phyloP scores from a whole-genome alignment of 495 filamentous ascomycete genomes.

The Hyaloscypha finlandica region DNA sequence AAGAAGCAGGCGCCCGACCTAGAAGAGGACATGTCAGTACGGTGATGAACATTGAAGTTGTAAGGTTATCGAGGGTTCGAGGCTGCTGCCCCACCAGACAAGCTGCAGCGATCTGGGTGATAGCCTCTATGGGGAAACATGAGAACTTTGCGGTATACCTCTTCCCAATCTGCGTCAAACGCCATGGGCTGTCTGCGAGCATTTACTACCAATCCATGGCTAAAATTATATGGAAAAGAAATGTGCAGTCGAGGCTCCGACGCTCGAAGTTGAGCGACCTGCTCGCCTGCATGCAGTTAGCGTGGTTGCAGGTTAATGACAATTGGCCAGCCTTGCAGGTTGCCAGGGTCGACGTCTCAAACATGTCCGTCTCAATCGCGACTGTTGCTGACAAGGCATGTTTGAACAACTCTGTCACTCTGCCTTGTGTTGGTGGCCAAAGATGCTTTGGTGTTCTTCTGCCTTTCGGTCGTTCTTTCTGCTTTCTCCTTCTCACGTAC shows the following conservation, averaged over 20 bases:
- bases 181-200: slow-evolving; percentile 36
- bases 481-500: not conserved
- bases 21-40: slow-evolving; percentile 28
- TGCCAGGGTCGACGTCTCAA: not conserved
- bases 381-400: not conserved
- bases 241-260: not conserved
- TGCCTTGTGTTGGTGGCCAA: not conserved
- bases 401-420: not conserved
- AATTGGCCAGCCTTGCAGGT: not conserved
- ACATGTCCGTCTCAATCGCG: not conserved
- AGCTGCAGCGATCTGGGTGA: not conserved
- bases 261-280: not conserved
- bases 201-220: slow-evolving; percentile 28
- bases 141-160: slow-evolving; percentile 39
- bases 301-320: not conserved
- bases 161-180: slow-evolving; percentile 61
- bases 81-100: slow-evolving; percentile 20
- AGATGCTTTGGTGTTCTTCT: not conserved
- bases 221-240: slow-evolving; percentile 1
- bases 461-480: not conserved
- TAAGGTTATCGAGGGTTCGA: not conserved
- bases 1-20: slow-evolving; percentile 72
- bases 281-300: not conserved
- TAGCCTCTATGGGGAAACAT: not conserved
- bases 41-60: not conserved